Percentiles rank a stretch among this genome's conserved stretches.
Evolutionary conservation across 2,329 filamentous ascomycete genomes (phyloP).

Genomic region (Clarireedia hainanense): DNA sequence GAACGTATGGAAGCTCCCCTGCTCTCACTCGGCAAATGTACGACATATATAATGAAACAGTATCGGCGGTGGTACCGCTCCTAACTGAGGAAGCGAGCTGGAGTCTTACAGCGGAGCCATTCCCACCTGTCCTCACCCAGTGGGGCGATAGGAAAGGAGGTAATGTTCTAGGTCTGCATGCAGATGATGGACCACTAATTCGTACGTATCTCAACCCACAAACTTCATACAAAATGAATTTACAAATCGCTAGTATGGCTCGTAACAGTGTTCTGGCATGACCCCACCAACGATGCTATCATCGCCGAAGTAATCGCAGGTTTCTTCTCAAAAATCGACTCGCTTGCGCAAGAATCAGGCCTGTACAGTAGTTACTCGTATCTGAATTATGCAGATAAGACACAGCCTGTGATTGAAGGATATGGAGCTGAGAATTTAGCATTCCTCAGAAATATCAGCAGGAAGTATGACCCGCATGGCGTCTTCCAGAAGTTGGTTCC

Average conservation of each 20-base stretch:
- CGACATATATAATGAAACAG: conserved; percentile 1
- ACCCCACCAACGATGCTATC: neutral
- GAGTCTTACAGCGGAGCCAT: conserved; percentile 9
- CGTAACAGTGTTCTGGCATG: neutral
- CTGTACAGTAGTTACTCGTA: conserved; percentile 25
- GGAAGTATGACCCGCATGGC: conserved; percentile 32
- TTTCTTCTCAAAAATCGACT: neutral
- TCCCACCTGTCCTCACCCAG: conserved; percentile 7
- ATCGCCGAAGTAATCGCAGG: neutral
- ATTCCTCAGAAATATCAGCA: conserved; percentile 26
- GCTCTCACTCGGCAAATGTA: neutral
- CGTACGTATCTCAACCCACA: neutral
- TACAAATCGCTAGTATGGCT: neutral
- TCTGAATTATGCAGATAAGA: conserved; percentile 38
- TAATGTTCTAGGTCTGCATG: conserved; percentile 6
- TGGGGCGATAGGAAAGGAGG: conserved; percentile 5
- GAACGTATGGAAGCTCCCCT: neutral
- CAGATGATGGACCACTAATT: conserved; percentile 4
- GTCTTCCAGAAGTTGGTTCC: conserved; percentile 29
- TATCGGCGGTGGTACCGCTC: neutral
- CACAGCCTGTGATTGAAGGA: conserved; percentile 35
- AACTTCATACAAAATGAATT: neutral
- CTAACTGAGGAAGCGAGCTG: neutral
- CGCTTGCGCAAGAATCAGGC: neutral
- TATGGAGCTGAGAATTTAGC: conserved; percentile 36